These are phyloP conservation scores for Viola odorata DNA, from an alignment of 345 rosid genomes.

Conservation along the genomic window DNA sequence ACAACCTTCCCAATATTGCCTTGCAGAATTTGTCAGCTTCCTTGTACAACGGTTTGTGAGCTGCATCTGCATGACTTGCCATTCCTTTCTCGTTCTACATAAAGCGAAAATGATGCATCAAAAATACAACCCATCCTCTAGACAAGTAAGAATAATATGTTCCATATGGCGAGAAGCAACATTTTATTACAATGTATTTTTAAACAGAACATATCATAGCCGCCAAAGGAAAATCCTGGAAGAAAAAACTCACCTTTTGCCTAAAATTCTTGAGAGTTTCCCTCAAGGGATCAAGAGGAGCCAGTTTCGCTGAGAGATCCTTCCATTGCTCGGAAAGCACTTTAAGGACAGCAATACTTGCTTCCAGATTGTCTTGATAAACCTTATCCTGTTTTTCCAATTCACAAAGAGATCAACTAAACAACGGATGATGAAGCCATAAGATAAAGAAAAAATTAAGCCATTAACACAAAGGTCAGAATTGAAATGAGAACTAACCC, in stretches of 20 bases:
- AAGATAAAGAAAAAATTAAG: background rate
- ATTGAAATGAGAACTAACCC: constrained; percentile 38
- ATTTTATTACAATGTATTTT: too few species aligned
- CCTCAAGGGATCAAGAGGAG: constrained; percentile 41
- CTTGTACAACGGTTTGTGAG: constrained; percentile 26
- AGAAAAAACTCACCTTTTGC: constrained; percentile 39
- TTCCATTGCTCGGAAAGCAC: constrained; percentile 57
- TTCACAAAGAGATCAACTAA: background rate
- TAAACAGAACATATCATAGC: too few species aligned
- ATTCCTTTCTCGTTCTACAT: constrained; percentile 55
- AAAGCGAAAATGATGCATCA: constrained; percentile 5
- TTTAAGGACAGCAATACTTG: constrained; percentile 48
- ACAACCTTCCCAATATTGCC: constrained; percentile 36
- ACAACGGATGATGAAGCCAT: background rate
- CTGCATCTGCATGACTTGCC: constrained; percentile 28
- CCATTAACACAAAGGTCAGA: constrained; percentile 1
- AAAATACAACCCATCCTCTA: background rate
- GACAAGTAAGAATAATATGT: background rate
- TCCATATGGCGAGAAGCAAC: background rate
- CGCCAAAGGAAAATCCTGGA: background rate
- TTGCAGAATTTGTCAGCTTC: constrained; percentile 60
- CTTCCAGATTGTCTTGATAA: constrained; percentile 55
- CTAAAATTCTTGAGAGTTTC: constrained; percentile 47
- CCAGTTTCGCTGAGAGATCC: constrained; percentile 40
- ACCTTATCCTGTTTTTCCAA: constrained; percentile 44